Conservation (phyloP, 257 asterid species). For the Solanum chiquidenum region DNA sequence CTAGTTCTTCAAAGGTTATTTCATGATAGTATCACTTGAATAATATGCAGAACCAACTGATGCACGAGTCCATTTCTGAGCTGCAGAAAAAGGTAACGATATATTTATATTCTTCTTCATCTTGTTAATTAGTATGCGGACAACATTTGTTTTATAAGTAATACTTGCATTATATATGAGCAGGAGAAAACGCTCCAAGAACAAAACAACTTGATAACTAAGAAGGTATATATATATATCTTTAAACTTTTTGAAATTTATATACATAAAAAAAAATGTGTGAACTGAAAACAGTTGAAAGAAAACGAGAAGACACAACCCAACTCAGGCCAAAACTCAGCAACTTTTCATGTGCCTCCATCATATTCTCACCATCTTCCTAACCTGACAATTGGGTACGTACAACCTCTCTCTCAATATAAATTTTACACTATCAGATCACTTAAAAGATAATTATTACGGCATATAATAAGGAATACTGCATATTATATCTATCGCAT, state of each 20-base stretch:
- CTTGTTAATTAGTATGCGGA: too few relatives aligned
- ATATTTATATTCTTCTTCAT: neutral
- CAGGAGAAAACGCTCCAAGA: conserved; percentile 64
- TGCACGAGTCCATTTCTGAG: conserved; percentile 68
- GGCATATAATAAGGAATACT: neutral
- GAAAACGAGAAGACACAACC: conserved; percentile 23
- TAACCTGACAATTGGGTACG: conserved; percentile 32
- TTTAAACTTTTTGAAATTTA: neutral
- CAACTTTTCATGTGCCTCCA: conserved; percentile 5
- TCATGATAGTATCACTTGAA: neutral
- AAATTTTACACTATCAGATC: neutral
- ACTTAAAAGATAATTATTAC: neutral
- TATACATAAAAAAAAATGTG: neutral
- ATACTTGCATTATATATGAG: neutral
- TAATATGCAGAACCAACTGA: conserved; percentile 55
- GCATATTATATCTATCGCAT: too few relatives aligned
- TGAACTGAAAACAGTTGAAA: conserved; percentile 23
- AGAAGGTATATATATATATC: conserved; percentile 24
- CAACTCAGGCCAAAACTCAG: conserved; percentile 7
- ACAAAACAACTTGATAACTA: conserved; percentile 37
- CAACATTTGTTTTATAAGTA: neutral
- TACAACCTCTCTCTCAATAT: neutral
- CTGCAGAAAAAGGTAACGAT: conserved; percentile 62
- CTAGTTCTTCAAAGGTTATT: neutral
- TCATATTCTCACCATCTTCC: conserved; percentile 5